phyloP scores from a whole-genome alignment of 192 early-diverging fungal genomes.

The Coemansia biformis region DNA sequence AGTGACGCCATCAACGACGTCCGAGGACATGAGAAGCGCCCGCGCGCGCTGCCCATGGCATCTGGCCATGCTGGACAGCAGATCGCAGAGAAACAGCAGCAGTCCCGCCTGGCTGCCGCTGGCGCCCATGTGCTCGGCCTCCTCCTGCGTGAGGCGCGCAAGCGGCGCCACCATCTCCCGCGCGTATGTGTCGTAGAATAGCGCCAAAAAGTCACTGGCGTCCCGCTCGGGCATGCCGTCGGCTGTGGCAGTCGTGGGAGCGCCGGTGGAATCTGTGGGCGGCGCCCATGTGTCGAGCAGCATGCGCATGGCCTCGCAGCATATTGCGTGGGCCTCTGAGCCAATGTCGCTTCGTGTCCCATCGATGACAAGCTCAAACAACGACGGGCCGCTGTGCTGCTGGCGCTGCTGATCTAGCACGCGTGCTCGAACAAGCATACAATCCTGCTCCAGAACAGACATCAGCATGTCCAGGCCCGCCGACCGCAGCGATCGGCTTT shows the following conservation, averaged over 20 bases:
- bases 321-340: constrained; percentile 62
- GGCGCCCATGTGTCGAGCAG: constrained; percentile 61
- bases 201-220: constrained; percentile 66
- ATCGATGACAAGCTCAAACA: constrained; percentile 65
- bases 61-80: constrained; percentile 67
- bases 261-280: constrained; percentile 10
- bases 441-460: constrained; percentile 74
- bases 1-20: constrained; percentile 56
- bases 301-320: constrained; percentile 66
- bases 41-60: constrained; percentile 73
- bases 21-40: constrained; percentile 64
- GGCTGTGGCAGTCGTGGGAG: constrained; percentile 16
- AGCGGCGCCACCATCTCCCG: constrained; percentile 62
- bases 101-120: constrained; percentile 3
- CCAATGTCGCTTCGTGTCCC: constrained; percentile 60
- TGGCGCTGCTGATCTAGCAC: constrained; percentile 59
- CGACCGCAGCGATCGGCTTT: constrained; percentile 53
- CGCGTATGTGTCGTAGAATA: constrained; percentile 72
- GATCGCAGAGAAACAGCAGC: constrained; percentile 58
- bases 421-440: constrained; percentile 65
- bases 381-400: constrained; percentile 25
- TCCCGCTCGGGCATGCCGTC: constrained; percentile 49
- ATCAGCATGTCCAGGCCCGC: constrained; percentile 67
- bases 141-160: constrained; percentile 39
- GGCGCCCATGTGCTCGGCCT: constrained; percentile 16